These are phyloP conservation scores for Exophiala spinifera DNA, from an alignment of 2,329 filamentous ascomycete species.

Conservation along the genomic window DNA sequence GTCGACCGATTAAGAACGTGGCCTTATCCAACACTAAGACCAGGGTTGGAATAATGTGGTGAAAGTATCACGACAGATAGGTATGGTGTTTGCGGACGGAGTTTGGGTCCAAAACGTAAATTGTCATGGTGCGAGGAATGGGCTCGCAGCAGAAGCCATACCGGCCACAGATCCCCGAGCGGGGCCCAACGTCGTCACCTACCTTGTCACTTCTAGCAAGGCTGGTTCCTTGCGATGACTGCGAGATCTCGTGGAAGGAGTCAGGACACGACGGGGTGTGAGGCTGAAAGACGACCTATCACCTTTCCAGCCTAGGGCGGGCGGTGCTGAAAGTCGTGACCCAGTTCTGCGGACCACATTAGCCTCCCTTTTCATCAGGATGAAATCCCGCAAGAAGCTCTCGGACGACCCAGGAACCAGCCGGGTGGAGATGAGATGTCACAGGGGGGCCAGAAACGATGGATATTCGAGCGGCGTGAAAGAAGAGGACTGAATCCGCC, in stretches of 20 bases:
- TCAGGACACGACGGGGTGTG: slow-evolving; percentile 9
- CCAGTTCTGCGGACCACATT: slow-evolving; percentile 10
- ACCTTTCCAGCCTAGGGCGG: slow-evolving; percentile 17
- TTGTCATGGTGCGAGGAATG: slow-evolving; percentile 4
- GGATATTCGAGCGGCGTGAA: background rate
- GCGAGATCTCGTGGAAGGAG: background rate
- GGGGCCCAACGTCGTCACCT: slow-evolving; percentile 20
- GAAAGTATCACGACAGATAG: slow-evolving; percentile 2
- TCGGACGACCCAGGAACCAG: slow-evolving; percentile 10
- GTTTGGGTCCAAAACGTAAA: slow-evolving; percentile 24
- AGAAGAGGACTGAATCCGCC: background rate
- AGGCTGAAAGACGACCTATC: slow-evolving; percentile 23
- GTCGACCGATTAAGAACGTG: slow-evolving; percentile 17
- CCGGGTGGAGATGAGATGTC: slow-evolving; percentile 9
- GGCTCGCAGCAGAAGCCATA: slow-evolving; percentile 1
- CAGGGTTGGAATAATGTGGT: slow-evolving; percentile 4
- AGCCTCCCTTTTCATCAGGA: slow-evolving; percentile 6
- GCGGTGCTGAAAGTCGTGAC: slow-evolving; percentile 21
- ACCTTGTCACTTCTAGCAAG: slow-evolving; percentile 6
- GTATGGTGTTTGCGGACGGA: slow-evolving; percentile 10
- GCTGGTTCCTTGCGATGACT: background rate
- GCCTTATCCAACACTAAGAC: slow-evolving; percentile 18
- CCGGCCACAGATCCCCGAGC: slow-evolving; percentile 3
- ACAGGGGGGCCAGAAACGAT: background rate
- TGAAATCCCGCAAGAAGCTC: slow-evolving; percentile 7